Conservation (phyloP, 2,329 filamentous ascomycete species). For the Coniochaeta hoffmannii region DNA sequence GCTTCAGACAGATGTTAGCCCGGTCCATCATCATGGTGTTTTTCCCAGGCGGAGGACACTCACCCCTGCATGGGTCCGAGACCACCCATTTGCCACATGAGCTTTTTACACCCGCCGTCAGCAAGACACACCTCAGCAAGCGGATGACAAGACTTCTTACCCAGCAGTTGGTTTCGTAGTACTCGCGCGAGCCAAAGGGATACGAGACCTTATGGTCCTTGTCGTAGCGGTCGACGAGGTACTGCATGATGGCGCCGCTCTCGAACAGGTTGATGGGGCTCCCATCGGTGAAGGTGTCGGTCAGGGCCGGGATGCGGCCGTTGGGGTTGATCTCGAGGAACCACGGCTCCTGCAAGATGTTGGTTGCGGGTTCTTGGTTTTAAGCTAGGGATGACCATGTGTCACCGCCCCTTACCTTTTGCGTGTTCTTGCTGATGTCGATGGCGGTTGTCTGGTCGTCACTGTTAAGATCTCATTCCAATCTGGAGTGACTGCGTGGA, state of each 20-base stretch:
- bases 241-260: slow-evolving; percentile 76
- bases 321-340: slow-evolving; percentile 91
- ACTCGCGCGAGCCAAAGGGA: slow-evolving; percentile 62
- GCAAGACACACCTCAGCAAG: slow-evolving; percentile 5
- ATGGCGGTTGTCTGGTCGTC: slow-evolving; percentile 47
- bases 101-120: slow-evolving; percentile 25
- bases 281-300: slow-evolving; percentile 70
- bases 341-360: slow-evolving; percentile 52
- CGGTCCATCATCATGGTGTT: neutral
- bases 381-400: no score
- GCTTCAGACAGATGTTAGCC: slow-evolving; percentile 14
- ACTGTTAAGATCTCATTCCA: neutral
- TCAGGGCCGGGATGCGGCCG: slow-evolving; percentile 81
- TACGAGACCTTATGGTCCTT: slow-evolving; percentile 76
- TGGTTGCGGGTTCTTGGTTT: neutral
- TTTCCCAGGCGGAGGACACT: neutral
- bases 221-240: slow-evolving; percentile 77
- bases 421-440: slow-evolving; percentile 65
- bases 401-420: slow-evolving; percentile 63
- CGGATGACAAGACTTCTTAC: slow-evolving; percentile 24
- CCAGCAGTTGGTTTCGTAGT: slow-evolving; percentile 77
- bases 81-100: slow-evolving; percentile 72
- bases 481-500: neutral
- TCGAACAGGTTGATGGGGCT: slow-evolving; percentile 72
- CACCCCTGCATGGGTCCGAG: slow-evolving; percentile 70